A percentile compares a stretch with the other conserved stretches of the same genome.
These are phyloP conservation scores for Sporisorium scitamineum DNA, from an alignment of 1,284 basidiomycete genomes.

Conservation along the genomic window DNA sequence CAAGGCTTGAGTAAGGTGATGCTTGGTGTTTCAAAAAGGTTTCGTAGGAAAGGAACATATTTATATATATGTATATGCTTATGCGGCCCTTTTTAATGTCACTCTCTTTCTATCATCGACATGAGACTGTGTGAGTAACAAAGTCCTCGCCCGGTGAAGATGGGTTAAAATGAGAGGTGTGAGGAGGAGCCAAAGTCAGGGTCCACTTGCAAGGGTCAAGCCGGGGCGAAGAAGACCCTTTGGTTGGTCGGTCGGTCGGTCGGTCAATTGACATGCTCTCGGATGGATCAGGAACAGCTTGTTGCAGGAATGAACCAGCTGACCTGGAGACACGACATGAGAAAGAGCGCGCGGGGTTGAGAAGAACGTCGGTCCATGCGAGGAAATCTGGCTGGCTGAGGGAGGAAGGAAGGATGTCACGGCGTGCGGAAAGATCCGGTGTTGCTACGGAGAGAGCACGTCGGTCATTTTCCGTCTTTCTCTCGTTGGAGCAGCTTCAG, in stretches of 20 bases:
- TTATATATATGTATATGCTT: neutral
- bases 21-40: no score
- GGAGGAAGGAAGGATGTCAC: neutral
- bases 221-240: neutral
- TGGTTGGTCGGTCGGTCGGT: no score
- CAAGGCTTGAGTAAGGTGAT: constrained; percentile 18
- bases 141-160: no score
- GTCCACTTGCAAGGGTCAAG: neutral
- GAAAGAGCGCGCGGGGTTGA: neutral
- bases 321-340: no score
- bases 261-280: neutral
- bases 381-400: neutral
- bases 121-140: neutral
- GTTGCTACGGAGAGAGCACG: neutral
- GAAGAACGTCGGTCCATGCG: neutral
- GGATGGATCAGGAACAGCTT: neutral
- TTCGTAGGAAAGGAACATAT: neutral
- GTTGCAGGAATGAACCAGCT: neutral
- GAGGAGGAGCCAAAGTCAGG: neutral
- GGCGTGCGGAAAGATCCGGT: constrained; percentile 5
- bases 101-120: neutral
- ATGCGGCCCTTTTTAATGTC: neutral
- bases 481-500: neutral
- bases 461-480: constrained; percentile 5
- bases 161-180: neutral